Base-by-base conservation (phyloP, 805 yeast genomes). In the Barnettozyma sp. region DNA sequence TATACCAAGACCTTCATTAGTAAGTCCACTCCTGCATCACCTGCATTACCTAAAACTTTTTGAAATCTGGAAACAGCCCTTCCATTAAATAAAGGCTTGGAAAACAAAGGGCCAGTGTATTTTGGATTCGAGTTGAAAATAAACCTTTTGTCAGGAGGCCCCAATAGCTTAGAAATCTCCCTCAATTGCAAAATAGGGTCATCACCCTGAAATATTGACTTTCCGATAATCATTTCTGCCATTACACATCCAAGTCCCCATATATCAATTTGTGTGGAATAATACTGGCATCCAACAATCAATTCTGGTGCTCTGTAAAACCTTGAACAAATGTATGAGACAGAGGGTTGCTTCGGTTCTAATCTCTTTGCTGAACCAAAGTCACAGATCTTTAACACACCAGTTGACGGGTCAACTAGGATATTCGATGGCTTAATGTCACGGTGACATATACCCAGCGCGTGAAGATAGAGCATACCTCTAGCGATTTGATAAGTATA, bases 201-300 rank as follows among this genome's bases (percentile, higher is more conserved):
- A 49, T 78, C 84, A 30, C 98, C 97, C 60, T 88, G 95, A 65
- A 92, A 92, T n/a, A 92, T 76, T 1, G 97, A 95, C 55, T 76
- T 79, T 12, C 97, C 97, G 43, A 87, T 71, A 38, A 82, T 70
- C 84, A 92, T 79, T 61, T 92, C 98, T 11, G 97, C 96, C 41
- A 92, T 64, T 23, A 92, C 95, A 65, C 98, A 90, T 1, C 97
- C 99, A 41, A 90, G 66, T 13, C 97, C 95, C 99, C 99, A 92
- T 51, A 88, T 82, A 59, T 92, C 99, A 40, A 92, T 90, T 53
- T 87, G 84, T 3, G 94, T 80, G 4, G 94, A 76, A 58, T 92
- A 92, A 25, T 79, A 71, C 40, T 88, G 76, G 49, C 87, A 82
- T 2, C 98, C 98, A 37, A 92, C 78, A 54, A 92, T 83, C 41